Evolutionary conservation across 208 protist genomes (phyloP).

Genomic region (Leishmania arabica): DNA sequence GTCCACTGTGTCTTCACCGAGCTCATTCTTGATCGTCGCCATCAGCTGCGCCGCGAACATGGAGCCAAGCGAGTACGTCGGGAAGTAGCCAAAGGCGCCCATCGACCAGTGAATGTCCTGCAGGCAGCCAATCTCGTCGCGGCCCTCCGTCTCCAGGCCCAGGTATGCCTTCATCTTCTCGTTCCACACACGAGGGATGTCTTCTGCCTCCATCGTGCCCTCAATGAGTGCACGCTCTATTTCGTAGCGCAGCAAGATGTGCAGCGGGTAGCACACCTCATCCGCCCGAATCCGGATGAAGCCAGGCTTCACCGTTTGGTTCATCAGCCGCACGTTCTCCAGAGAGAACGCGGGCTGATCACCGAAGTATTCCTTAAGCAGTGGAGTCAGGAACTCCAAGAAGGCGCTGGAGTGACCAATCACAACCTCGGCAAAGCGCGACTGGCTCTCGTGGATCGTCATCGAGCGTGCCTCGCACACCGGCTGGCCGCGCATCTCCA

Average conservation of each 20-base stretch:
- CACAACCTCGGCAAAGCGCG: slow-evolving; percentile 80
- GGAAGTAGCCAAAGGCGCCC: slow-evolving; percentile 86
- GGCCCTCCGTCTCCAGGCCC: slow-evolving; percentile 71
- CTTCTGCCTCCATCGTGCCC: slow-evolving; percentile 70
- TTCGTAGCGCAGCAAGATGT: slow-evolving; percentile 90
- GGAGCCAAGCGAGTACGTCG: slow-evolving; percentile 84
- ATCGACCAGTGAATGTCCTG: slow-evolving; percentile 91
- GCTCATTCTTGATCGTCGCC: slow-evolving; percentile 58
- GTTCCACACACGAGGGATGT: slow-evolving; percentile 84
- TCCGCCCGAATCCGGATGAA: slow-evolving; percentile 87
- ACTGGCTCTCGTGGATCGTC: slow-evolving; percentile 88
- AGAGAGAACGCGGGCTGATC: slow-evolving; percentile 51
- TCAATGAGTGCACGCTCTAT: slow-evolving; percentile 90
- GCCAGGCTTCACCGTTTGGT: slow-evolving; percentile 60
- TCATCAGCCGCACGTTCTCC: slow-evolving; percentile 53
- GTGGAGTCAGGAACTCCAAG: slow-evolving; percentile 51
- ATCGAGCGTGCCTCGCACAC: slow-evolving; percentile 61
- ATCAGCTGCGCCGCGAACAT: slow-evolving; percentile 87
- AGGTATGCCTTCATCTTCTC: slow-evolving; percentile 90
- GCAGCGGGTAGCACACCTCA: slow-evolving; percentile 92
- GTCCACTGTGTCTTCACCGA: slow-evolving; percentile 54
- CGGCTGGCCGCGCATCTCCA: slow-evolving; percentile 57
- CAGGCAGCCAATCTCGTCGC: slow-evolving; percentile 79
- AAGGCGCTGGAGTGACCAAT: slow-evolving; percentile 64
- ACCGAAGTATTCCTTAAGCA: slow-evolving; percentile 54